Evolutionary conservation across 495 filamentous ascomycete species (phyloP).

Genomic region (Penicillium lividum): DNA sequence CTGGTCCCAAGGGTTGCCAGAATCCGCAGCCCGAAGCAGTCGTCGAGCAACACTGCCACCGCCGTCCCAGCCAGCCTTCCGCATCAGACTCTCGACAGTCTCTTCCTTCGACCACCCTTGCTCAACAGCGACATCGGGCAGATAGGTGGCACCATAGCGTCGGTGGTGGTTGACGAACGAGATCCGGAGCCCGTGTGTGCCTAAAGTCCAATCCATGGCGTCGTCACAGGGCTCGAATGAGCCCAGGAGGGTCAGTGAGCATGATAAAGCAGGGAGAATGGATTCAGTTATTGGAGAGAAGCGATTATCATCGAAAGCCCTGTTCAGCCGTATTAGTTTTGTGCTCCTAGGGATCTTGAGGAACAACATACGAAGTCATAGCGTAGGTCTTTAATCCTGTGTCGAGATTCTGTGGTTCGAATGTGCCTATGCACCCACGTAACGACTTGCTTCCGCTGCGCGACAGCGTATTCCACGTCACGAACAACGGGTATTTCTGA

Average conservation of each 20-base stretch:
- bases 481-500: constrained; percentile 71
- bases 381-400: constrained; percentile 78
- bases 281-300: constrained; percentile 70
- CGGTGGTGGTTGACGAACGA: constrained; percentile 66
- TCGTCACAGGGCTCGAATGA: constrained; percentile 72
- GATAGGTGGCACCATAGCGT: constrained; percentile 72
- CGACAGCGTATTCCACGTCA: constrained; percentile 87
- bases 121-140: constrained; percentile 88
- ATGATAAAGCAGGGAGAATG: constrained; percentile 70
- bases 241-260: constrained; percentile 71
- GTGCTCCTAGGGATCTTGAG: neutral
- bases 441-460: constrained; percentile 63
- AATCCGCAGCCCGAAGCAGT: constrained; percentile 32
- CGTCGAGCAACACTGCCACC: constrained; percentile 52
- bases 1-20: constrained; percentile 61
- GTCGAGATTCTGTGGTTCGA: constrained; percentile 74
- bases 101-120: constrained; percentile 97
- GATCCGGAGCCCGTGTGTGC: constrained; percentile 80
- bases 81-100: constrained; percentile 84
- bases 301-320: constrained; percentile 83
- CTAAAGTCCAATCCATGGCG: constrained; percentile 82
- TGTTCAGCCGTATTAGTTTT: constrained; percentile 23
- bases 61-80: constrained; percentile 83
- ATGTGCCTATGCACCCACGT: constrained; percentile 96
- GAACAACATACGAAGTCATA: constrained; percentile 68